Evolutionary conservation across 2,329 filamentous ascomycete genomes (phyloP), one percentile per base, ranked within the genome.

Genomic region (Torrubiella hemipterigena): DNA sequence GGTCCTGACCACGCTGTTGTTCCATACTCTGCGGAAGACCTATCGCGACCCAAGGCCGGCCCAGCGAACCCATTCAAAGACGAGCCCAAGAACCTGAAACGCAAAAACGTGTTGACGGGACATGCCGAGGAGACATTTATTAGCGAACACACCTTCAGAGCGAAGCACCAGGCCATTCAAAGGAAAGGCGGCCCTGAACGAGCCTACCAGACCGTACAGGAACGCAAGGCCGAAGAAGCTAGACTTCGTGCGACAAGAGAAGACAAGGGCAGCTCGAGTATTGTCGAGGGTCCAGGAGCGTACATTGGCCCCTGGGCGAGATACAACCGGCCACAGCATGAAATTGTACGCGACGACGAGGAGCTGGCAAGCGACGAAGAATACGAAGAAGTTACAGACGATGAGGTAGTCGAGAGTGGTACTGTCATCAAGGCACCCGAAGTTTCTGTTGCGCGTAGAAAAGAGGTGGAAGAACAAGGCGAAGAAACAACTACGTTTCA

Each of bases 221-320:
- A 76, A 10, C 62, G 72, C 17, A 95, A 93, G 55, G 81, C 81
- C 41, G 71, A 77, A 34, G 76, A 78, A 5, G 74, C 73, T 22
- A 65, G 63, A 36, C 61, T 85, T 53, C 67, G 80, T 29, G 65
- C 77, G n/a, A 81, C 78, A 44, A 69, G 91, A 38, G 86, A 96
- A 55, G 75, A 65, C 42, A 95, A 91, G 50, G 91, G 91, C 29
- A 77, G 89, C 50, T 74, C 85, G 25, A 75, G 77, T 13, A 69
- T 95, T 23, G 80, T 87, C 0, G 87, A 94, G 46, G 91, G 91
- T 1, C 77, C 85, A 7, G 80, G 79, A 32, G 79, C 86, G 27
- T 98, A 98, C 55, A 71, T 93, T 22, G 93, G 93, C 0, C 93
- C 91, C 0, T 38, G 93, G 93, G 93, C 91, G 7, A 77, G 70